Evolutionary conservation across 177 flowering plant species (phyloP).

Genomic region (Tripterygium wilfordii): DNA sequence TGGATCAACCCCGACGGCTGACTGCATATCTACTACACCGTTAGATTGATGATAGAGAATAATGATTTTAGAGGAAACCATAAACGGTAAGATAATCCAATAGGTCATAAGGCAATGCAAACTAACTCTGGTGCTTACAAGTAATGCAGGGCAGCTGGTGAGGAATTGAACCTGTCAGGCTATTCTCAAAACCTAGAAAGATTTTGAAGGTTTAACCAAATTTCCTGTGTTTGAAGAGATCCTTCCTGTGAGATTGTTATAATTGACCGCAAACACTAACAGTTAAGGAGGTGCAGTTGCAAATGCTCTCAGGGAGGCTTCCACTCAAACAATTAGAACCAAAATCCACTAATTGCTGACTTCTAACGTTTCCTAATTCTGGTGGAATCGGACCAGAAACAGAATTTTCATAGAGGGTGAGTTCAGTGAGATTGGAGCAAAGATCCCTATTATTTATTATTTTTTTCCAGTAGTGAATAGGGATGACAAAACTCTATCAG

Average conservation of each 20-base stretch:
- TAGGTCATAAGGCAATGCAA: too few species aligned
- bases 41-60: too few species aligned
- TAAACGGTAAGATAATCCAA: too few species aligned
- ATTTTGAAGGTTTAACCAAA: background rate
- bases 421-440: slow-evolving; percentile 14
- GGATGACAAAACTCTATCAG: too few species aligned
- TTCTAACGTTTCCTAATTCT: slow-evolving; percentile 46
- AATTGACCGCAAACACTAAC: background rate
- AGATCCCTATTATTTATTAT: too few species aligned
- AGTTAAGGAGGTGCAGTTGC: slow-evolving; percentile 17
- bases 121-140: too few species aligned
- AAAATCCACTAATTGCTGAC: slow-evolving; percentile 38
- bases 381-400: slow-evolving; percentile 59
- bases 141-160: background rate
- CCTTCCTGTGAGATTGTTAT: slow-evolving; percentile 1
- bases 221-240: background rate
- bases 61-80: too few species aligned
- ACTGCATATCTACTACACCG: too few species aligned
- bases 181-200: slow-evolving; percentile 4
- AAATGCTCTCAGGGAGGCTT: slow-evolving; percentile 42
- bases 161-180: background rate
- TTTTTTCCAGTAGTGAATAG: too few species aligned
- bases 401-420: slow-evolving; percentile 38
- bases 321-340: slow-evolving; percentile 46
- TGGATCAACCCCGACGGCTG: too few species aligned